These are phyloP conservation scores for Oxyria digyna DNA, from an alignment of 148 eudicot species.

Conservation along the genomic window DNA sequence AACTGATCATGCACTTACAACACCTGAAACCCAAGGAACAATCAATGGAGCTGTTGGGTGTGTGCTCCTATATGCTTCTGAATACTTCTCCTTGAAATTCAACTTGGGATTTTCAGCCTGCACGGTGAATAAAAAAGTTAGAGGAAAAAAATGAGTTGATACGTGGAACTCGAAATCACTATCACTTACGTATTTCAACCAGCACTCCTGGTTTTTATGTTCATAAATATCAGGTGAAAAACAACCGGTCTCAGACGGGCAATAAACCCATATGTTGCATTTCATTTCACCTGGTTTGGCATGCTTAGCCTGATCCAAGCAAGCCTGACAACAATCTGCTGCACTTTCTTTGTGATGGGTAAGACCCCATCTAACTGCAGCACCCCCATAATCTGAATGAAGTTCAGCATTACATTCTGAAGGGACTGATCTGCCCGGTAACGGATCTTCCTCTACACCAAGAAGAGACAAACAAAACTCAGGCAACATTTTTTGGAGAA, in stretches of 20 bases:
- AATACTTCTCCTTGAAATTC: conserved; percentile 68
- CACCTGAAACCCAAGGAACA: conserved; percentile 93
- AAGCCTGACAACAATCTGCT: conserved; percentile 86
- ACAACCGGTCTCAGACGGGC: conserved; percentile 85
- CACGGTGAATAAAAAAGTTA: conserved; percentile 8
- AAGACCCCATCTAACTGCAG: conserved; percentile 90
- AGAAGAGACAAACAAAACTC: background rate
- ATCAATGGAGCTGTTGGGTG: conserved; percentile 64
- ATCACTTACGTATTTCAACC: conserved; percentile 84
- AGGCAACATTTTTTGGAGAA: background rate
- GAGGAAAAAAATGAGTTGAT: background rate
- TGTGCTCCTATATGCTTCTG: conserved; percentile 54
- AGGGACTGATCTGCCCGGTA: conserved; percentile 74
- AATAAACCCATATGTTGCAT: conserved; percentile 95
- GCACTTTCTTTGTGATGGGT: conserved; percentile 92
- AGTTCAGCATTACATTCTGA: conserved; percentile 64
- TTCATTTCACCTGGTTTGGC: conserved; percentile 60
- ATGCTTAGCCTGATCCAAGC: conserved; percentile 68
- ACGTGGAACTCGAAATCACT: background rate
- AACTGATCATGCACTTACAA: conserved; percentile 24
- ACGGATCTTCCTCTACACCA: conserved; percentile 42
- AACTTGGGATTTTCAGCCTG: conserved; percentile 69
- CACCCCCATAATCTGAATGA: conserved; percentile 81
- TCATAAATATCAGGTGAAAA: conserved; percentile 82
- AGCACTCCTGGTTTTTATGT: conserved; percentile 82